Evolutionary conservation across 345 rosid genomes (phyloP), one percentile per base, ranked within the genome.

Genomic region (Rhodamnia rubescens): DNA sequence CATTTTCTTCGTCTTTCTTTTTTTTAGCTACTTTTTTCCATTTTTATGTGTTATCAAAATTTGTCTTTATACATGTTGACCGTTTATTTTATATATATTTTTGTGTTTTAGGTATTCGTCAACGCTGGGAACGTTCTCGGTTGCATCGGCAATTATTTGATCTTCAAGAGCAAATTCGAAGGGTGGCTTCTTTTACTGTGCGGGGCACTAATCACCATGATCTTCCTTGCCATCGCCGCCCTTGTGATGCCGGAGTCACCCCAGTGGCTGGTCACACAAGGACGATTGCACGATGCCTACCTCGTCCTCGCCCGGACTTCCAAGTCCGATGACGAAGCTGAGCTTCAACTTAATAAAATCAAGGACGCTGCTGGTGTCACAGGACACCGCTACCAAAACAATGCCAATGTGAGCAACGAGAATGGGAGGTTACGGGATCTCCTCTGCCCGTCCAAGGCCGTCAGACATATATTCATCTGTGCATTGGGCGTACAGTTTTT

Each of bases 111-210:
- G 98, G 97, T 97, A 11, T 97, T 97, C 82, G 94, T 97, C 44
- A 97, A 95, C 56, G 83, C 44, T 3, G 98, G 99, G 2, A 90
- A 94, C 50, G 74, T 97, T 54, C 57, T 97, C 3, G 99, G 99
- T 0, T 97, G 94, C n/a, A 92, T 95, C 36, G 94, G 98, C 20
- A 97, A 97, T 90, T 91, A 88, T 36, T 97, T 88, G 11, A 94
- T 97, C 89, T 90, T 95, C 1, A 94, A 90, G 51, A 91, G 94
- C 5, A 90, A 97, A 2, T 42, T 47, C 1, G 21, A 92, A 8
- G 95, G 95, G 5, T 97, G 99, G 99, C 90, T 98, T 53, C 29
- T 93, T 81, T 95, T 97, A 98, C 94, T 97, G 22, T 98, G 98
- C 13, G 5, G 92, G 54, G 96, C 97, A 1, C 94, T 94, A n/a